A percentile compares a stretch with the other conserved stretches of the same genome.
Evolutionary conservation across 202 grass and related monocot species (phyloP).

Genomic region (Schoenoplectus tabernaemontani): DNA sequence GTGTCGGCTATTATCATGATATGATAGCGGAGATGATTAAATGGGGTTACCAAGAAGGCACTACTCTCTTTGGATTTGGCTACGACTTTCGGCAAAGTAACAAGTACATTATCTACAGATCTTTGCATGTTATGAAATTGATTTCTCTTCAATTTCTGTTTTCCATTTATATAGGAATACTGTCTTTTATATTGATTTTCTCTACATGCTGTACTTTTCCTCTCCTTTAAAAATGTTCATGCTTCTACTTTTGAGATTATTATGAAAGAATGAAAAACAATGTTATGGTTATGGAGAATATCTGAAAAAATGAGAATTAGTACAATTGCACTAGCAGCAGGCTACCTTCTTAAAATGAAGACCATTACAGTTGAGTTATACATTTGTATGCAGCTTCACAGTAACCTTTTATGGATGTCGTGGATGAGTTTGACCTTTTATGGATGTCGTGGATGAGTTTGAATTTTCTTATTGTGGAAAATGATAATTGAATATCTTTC

Average conservation of each 20-base stretch:
- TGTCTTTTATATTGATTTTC: background rate
- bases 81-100: constrained; percentile 51
- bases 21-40: constrained; percentile 48
- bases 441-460: no score
- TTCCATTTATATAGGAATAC: background rate
- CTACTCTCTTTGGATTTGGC: constrained; percentile 50
- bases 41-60: constrained; percentile 46
- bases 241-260: background rate
- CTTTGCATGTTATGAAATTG: background rate
- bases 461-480: background rate
- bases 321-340: background rate
- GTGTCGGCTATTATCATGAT: constrained; percentile 47
- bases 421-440: no score
- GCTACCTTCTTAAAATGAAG: background rate
- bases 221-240: background rate
- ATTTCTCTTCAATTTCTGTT: background rate
- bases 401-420: background rate
- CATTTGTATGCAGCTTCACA: background rate
- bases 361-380: background rate
- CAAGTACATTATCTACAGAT: constrained; percentile 18
- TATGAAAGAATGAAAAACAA: background rate
- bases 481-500: background rate
- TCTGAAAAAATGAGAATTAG: background rate
- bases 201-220: background rate
- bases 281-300: background rate